Conservation (phyloP, 2,329 filamentous ascomycete species). For the Zasmidium cellare region DNA sequence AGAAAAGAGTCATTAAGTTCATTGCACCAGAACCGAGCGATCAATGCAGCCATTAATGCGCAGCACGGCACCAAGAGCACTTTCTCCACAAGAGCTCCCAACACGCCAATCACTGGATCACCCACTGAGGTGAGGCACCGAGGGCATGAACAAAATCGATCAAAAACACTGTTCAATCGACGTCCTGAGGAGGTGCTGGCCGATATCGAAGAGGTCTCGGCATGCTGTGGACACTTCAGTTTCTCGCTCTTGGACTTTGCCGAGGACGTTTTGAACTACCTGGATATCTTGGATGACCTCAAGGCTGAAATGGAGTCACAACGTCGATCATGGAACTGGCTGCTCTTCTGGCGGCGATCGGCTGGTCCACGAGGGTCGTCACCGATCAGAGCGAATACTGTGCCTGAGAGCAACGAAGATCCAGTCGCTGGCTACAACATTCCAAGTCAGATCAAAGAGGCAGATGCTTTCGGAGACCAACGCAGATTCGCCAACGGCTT, state of each 20-base stretch:
- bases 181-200: slow-evolving; percentile 68
- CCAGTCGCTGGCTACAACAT: slow-evolving; percentile 25
- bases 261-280: slow-evolving; percentile 79
- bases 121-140: slow-evolving; percentile 13
- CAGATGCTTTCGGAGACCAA: slow-evolving; percentile 32
- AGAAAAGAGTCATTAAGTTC: slow-evolving; percentile 73
- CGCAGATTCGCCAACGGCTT: slow-evolving; percentile 23
- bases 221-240: slow-evolving; percentile 96
- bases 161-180: slow-evolving; percentile 22
- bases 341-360: slow-evolving; percentile 68
- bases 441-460: slow-evolving; percentile 30
- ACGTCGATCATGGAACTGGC: slow-evolving; percentile 75
- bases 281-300: slow-evolving; percentile 82
- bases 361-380: slow-evolving; percentile 2
- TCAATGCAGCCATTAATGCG: slow-evolving; percentile 47
- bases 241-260: slow-evolving; percentile 89
- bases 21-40: slow-evolving; percentile 78
- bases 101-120: slow-evolving; percentile 14
- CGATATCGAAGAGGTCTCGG: slow-evolving; percentile 94
- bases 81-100: slow-evolving; percentile 46
- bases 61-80: slow-evolving; percentile 62
- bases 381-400: slow-evolving; percentile 17
- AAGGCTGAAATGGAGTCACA: slow-evolving; percentile 65
- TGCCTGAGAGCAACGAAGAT: slow-evolving; percentile 28
- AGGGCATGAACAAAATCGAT: slow-evolving; percentile 1